Base-by-base conservation (phyloP, 192 early-diverging fungal genomes). In the Coemansia aciculifera region DNA sequence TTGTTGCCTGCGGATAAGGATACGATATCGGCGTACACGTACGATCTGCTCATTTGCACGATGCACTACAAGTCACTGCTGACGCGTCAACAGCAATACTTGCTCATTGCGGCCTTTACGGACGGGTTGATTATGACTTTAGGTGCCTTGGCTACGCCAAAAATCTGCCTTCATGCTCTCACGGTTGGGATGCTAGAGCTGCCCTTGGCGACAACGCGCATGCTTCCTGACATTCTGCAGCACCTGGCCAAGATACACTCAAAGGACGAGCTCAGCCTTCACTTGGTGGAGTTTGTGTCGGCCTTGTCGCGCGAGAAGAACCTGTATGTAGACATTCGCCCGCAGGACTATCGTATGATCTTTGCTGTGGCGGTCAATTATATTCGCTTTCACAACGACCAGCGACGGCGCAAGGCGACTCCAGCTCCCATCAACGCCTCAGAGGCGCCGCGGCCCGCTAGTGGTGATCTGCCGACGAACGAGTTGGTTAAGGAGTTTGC, bases 331-430 rank as follows among this genome's bases (percentile, higher is more conserved):
- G 95, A 94, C 73, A 90, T 97, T 46, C 90, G 87, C 0, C 88
- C 88, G 21, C 72, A 79, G 17, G 93, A 96, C 63, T 94, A 93
- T 67, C 92, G 91, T 69, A 83, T 87, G 34, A 87, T 99, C 17
- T 98, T 98, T 87, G 92, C 89, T 2, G 94, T 98, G 66, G 94
- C 95, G 0, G 77, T 96, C 32, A 90, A 93, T 59, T 95, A 97
- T 74, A 93, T 98, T 19, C 77, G 73, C 54, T 77, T 74, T 62
- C 80, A 80, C 67, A 78, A 83, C 48, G 73, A 65, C 52, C 71
- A 76, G 66, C 76, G 79, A 6, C 72, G 77, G 3, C 77, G 77
- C 44, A 74, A 78, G 52, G 52, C 44, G 6, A 64, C 40, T 39
- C 17, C 56, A n/a, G 32, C 44, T 11, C 34, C 59, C 67, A 68